Evolutionary conservation across 768 basidiomycete species (phyloP).

Genomic region (Trametes punicea): DNA sequence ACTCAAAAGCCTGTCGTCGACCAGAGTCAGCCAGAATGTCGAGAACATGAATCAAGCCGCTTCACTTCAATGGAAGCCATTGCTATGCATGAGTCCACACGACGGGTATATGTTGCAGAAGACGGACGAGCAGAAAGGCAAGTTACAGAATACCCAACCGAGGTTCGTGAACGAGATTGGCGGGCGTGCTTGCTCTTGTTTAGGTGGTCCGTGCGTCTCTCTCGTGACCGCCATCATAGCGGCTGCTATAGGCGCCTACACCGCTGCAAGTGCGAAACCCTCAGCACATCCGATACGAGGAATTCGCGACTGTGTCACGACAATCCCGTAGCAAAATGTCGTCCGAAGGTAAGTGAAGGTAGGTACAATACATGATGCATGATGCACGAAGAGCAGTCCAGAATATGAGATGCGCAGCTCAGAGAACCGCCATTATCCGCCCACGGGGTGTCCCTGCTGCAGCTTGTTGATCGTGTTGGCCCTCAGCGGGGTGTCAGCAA

Average conservation of each 20-base stretch:
- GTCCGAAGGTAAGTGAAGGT: slow-evolving; percentile 4
- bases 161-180: neutral
- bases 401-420: neutral
- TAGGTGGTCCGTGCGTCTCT: slow-evolving; percentile 23
- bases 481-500: slow-evolving; percentile 82
- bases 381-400: too few relatives aligned
- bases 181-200: slow-evolving; percentile 9
- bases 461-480: slow-evolving; percentile 79
- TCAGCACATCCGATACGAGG: neutral
- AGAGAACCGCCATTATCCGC: slow-evolving; percentile 1
- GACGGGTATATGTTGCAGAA: neutral
- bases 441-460: slow-evolving; percentile 51
- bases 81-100: neutral
- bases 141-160: neutral
- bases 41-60: too few relatives aligned
- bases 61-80: slow-evolving; percentile 16
- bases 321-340: neutral
- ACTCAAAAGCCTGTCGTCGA: slow-evolving; percentile 70
- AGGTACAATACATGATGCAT: neutral
- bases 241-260: neutral
- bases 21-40: neutral
- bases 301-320: neutral
- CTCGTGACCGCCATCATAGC: slow-evolving; percentile 10
- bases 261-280: too few relatives aligned
- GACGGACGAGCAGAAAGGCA: neutral